phyloP scores from a whole-genome alignment of 305 asterid genomes.

The Fraxinus latifolia region DNA sequence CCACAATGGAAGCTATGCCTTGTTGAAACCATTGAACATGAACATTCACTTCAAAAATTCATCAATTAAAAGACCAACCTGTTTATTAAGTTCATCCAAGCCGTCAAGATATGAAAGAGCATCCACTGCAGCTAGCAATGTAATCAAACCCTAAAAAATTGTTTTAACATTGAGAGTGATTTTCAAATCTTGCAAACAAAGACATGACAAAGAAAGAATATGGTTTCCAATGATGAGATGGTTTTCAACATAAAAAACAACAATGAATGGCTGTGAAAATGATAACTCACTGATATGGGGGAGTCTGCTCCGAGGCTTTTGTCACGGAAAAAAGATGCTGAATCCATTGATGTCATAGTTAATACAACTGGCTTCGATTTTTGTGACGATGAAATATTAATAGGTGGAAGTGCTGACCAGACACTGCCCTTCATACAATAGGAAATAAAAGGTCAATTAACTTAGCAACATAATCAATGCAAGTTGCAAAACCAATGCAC shows the following conservation, averaged over 20 bases:
- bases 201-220: slow-evolving; percentile 1
- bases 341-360: slow-evolving; percentile 88
- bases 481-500: slow-evolving; percentile 18
- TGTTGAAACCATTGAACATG: neutral
- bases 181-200: neutral
- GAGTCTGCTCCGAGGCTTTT: slow-evolving; percentile 91
- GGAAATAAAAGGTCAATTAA: slow-evolving; percentile 37
- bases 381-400: slow-evolving; percentile 42
- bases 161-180: slow-evolving; percentile 15
- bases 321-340: slow-evolving; percentile 95
- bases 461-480: slow-evolving; percentile 23
- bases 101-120: slow-evolving; percentile 68
- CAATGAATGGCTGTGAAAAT: slow-evolving; percentile 4
- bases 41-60: neutral
- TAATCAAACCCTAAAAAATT: slow-evolving; percentile 67
- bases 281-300: slow-evolving; percentile 81
- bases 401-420: slow-evolving; percentile 95
- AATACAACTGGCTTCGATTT: slow-evolving; percentile 63
- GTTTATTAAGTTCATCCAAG: slow-evolving; percentile 64
- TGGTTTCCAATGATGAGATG: slow-evolving; percentile 3
- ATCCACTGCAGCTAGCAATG: slow-evolving; percentile 93
- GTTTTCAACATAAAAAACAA: neutral
- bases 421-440: slow-evolving; percentile 91
- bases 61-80: slow-evolving; percentile 43
- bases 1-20: neutral